Evolutionary conservation across 345 rosid species (phyloP).

Genomic region (Camelina hispida): DNA sequence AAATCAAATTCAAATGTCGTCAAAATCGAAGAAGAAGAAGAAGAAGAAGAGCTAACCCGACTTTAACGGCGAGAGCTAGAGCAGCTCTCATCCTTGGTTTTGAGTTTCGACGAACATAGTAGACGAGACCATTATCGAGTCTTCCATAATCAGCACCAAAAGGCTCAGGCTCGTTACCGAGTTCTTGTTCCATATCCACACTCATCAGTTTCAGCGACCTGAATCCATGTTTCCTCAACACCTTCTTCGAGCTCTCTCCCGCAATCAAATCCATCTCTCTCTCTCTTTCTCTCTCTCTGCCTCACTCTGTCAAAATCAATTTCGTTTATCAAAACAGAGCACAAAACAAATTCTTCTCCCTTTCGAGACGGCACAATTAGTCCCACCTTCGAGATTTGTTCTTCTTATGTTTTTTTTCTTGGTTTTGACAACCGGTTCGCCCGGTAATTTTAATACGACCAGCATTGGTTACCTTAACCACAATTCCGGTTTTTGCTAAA

Average conservation of each 20-base stretch:
- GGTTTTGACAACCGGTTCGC: slow-evolving; percentile 21
- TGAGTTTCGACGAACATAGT: slow-evolving; percentile 84
- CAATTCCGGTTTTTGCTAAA: not conserved
- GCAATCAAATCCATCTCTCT: slow-evolving; percentile 73
- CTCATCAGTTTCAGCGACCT: slow-evolving; percentile 78
- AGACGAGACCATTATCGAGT: slow-evolving; percentile 81
- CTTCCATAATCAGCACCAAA: slow-evolving; percentile 79
- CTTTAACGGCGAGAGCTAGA: slow-evolving; percentile 85
- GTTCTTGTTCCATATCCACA: slow-evolving; percentile 58
- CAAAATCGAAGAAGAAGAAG: slow-evolving; percentile 2
- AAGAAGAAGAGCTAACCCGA: slow-evolving; percentile 64
- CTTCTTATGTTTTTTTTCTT: not conserved
- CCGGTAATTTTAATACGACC: not conserved
- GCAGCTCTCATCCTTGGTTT: slow-evolving; percentile 93
- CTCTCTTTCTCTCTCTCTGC: no score
- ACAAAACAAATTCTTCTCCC: slow-evolving; percentile 32
- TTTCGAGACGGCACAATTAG: slow-evolving; percentile 1
- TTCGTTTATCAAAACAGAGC: slow-evolving; percentile 26
- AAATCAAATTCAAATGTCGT: slow-evolving; percentile 2
- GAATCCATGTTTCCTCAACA: slow-evolving; percentile 69
- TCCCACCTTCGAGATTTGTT: slow-evolving; percentile 38
- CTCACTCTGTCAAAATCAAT: slow-evolving; percentile 31
- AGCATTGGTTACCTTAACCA: slow-evolving; percentile 1
- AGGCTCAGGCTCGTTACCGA: slow-evolving; percentile 62
- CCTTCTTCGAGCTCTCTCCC: slow-evolving; percentile 61